Base-by-base conservation (phyloP, 441 rosid genomes). In the Gossypium davidsonii region DNA sequence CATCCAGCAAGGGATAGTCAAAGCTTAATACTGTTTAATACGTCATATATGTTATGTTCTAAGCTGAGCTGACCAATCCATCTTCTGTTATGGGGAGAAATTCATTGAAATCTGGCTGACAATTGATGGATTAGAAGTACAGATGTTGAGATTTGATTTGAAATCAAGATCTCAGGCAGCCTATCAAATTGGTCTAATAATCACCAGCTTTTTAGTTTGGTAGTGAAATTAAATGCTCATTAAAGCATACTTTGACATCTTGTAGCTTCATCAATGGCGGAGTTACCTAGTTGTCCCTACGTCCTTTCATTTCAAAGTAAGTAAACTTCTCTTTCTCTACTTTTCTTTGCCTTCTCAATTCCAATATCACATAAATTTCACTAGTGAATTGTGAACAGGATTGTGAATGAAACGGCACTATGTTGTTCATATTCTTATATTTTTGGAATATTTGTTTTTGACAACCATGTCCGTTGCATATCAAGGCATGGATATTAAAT, bases 341-440 rank as follows among this genome's bases (percentile, higher is more conserved):
- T 31, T 34, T 39, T 42, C 34, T 39, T 31, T 72, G 20, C 49
- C 60, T 57, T 25, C 58, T 46, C 25, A 62, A 63, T 53, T 49
- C 75, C 67, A 25, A 52, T 44, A 63, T 42, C 65, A n/a, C 55
- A 73, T 63, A 60, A 66, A 63, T 46, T 78, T 55, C 62, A 21
- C 48, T 20, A 2, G 14, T 46, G 25, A 62, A 62, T 12, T 55
- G 39, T 69, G 73, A 25, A 31, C 18, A 17, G n/a, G 18, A 10
- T 11, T 58, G 69, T 71, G 46, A 39, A 70, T 49, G 73, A 65
- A 70, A 42, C 70, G 60, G 65, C 23, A 53, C 60, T 20, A 3
- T 56, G 60, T 56, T 56, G 14, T 9, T 56, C 25, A 8, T 23
- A 56, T 56, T 56, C 6, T 15, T 52, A 52, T n/a, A 52, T n/a